phyloP scores from a whole-genome alignment of 2,329 filamentous ascomycete species.

The Boeremia lycopersici region DNA sequence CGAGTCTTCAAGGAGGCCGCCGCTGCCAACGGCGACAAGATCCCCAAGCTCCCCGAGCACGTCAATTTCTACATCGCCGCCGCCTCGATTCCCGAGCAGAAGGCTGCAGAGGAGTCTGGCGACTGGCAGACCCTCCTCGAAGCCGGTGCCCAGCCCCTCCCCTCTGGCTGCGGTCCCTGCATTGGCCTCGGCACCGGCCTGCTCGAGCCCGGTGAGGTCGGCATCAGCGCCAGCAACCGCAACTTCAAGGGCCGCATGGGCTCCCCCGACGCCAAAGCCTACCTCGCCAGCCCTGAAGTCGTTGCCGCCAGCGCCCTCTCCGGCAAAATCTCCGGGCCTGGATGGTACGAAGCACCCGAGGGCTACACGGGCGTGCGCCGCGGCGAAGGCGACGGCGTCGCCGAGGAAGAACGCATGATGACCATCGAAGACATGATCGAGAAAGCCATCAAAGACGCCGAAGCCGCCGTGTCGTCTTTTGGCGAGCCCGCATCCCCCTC shows the following conservation, averaged over 20 bases:
- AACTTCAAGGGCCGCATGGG: constrained; percentile 96
- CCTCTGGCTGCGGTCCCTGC: constrained; percentile 80
- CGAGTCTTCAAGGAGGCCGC: constrained; percentile 83
- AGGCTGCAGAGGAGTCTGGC: constrained; percentile 75
- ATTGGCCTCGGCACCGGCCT: constrained; percentile 84
- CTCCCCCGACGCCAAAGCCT: constrained; percentile 76
- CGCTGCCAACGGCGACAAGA: constrained; percentile 60
- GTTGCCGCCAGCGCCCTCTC: constrained; percentile 86
- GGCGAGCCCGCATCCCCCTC: constrained; percentile 42
- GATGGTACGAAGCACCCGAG: constrained; percentile 75
- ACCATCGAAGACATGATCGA: constrained; percentile 74
- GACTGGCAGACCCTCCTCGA: constrained; percentile 85
- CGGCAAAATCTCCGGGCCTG: constrained; percentile 76
- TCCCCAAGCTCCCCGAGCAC: constrained; percentile 73
- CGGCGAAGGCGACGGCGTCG: constrained; percentile 73
- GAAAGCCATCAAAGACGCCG: constrained; percentile 71
- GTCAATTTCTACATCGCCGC: constrained; percentile 91
- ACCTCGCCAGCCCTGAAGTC: constrained; percentile 86
- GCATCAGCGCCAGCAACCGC: constrained; percentile 81
- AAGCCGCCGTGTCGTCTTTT: constrained; percentile 63
- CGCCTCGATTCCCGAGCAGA: constrained; percentile 79
- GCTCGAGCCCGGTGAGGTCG: constrained; percentile 82
- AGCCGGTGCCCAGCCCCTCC: constrained; percentile 75
- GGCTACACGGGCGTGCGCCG: constrained; percentile 70
- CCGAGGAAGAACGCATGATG: constrained; percentile 67